A percentile compares a stretch with the other conserved stretches of the same genome.
phyloP scores from a whole-genome alignment of 2,329 filamentous ascomycete genomes.

The Davidsoniella australis region DNA sequence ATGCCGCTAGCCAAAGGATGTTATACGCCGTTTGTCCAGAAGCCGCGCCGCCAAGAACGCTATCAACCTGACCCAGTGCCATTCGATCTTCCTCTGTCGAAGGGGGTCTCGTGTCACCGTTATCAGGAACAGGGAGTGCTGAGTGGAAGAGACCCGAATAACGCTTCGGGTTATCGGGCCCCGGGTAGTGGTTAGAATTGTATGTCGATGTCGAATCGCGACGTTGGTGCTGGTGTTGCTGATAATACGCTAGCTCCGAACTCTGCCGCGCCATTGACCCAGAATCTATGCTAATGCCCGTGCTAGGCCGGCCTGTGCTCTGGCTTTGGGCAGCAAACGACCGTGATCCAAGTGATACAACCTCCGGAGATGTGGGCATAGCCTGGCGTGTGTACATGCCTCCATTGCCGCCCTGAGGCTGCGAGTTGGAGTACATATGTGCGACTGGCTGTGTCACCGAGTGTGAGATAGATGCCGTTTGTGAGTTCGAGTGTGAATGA shows the following conservation, averaged over 20 bases:
- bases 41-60: background rate
- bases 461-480: conserved; percentile 4
- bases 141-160: conserved; percentile 74
- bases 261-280: conserved; percentile 29
- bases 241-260: conserved; percentile 30
- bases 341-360: conserved; percentile 23
- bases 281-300: conserved; percentile 36
- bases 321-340: conserved; percentile 24
- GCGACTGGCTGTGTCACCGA: conserved; percentile 6
- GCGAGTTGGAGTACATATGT: background rate
- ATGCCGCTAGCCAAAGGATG: conserved; percentile 80
- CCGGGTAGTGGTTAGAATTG: conserved; percentile 27
- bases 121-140: conserved; percentile 64
- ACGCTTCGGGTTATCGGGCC: conserved; percentile 22
- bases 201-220: conserved; percentile 40
- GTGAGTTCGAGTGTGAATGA: conserved; percentile 14
- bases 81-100: background rate
- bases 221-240: conserved; percentile 16
- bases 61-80: too few species aligned
- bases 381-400: conserved; percentile 14
- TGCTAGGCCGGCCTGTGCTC: conserved; percentile 34
- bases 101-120: conserved; percentile 31
- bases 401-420: background rate
- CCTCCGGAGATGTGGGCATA: conserved; percentile 3
- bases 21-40: conserved; percentile 33